A percentile compares a stretch with the other conserved stretches of the same genome.
phyloP scores from a whole-genome alignment of 305 asterid genomes.

The Rubia tinctorum region DNA sequence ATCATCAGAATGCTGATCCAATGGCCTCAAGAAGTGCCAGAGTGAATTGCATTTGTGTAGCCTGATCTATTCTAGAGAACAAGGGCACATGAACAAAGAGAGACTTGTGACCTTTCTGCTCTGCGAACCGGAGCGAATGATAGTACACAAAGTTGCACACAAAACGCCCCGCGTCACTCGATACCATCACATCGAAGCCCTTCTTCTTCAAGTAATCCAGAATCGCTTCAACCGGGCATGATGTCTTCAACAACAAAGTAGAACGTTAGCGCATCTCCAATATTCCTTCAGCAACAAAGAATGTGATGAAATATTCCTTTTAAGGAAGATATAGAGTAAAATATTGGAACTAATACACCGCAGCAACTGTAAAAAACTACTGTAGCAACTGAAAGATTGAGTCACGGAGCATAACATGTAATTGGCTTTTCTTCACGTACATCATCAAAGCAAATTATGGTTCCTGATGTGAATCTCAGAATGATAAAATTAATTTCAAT shows the following conservation, averaged over 20 bases:
- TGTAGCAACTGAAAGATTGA: too few relatives aligned
- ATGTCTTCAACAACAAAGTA: constrained; percentile 36
- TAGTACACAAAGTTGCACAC: constrained; percentile 63
- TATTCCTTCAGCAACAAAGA: not conserved
- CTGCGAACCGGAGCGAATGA: constrained; percentile 48
- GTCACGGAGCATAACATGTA: too few relatives aligned
- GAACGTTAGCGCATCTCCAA: constrained; percentile 14
- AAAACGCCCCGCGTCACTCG: constrained; percentile 55
- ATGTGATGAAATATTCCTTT: too few relatives aligned
- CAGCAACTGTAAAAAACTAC: too few relatives aligned
- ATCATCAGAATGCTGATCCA: constrained; percentile 34
- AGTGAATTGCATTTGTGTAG: constrained; percentile 42
- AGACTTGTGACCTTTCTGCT: constrained; percentile 42
- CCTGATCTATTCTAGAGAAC: constrained; percentile 32
- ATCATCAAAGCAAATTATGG: not conserved
- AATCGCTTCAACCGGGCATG: constrained; percentile 41
- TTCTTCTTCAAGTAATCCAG: constrained; percentile 33
- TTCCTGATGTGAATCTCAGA: not conserved
- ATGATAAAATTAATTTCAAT: too few relatives aligned
- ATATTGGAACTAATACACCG: not conserved
- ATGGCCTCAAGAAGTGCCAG: constrained; percentile 46
- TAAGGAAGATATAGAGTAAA: too few relatives aligned
- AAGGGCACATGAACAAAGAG: constrained; percentile 55
- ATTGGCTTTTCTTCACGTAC: too few relatives aligned
- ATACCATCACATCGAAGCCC: constrained; percentile 33